Conservation (phyloP, 441 rosid genomes). For the Croton laevigatus region DNA sequence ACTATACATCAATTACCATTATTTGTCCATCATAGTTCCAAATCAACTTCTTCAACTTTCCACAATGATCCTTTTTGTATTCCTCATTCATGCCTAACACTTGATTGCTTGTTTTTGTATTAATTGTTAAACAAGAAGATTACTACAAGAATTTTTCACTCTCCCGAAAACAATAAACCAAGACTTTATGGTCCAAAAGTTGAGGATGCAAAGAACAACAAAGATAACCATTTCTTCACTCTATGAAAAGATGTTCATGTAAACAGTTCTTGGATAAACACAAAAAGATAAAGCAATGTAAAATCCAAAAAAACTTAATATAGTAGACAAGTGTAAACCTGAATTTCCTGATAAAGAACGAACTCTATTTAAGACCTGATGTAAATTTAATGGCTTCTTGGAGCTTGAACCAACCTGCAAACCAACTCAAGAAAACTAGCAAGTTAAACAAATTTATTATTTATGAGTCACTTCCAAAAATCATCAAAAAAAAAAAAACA, state of each 20-base stretch:
- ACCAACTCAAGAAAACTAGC: slow-evolving; percentile 13
- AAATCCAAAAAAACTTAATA: not conserved
- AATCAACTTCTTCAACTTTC: not conserved
- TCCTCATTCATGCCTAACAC: not conserved
- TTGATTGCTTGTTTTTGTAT: not conserved
- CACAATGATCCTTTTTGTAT: not conserved
- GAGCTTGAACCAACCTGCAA: slow-evolving; percentile 82
- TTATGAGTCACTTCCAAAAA: not conserved
- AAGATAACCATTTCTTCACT: not conserved
- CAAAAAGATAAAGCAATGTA: not conserved
- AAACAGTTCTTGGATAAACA: not conserved
- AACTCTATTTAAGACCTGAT: slow-evolving; percentile 57
- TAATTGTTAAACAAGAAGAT: not conserved
- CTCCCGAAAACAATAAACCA: not conserved
- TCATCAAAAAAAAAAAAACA: not conserved
- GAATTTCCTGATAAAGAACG: slow-evolving; percentile 57
- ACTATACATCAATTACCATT: not conserved
- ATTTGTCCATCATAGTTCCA: not conserved
- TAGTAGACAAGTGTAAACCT: slow-evolving; percentile 31
- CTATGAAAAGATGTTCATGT: not conserved
- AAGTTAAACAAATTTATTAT: not conserved
- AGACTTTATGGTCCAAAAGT: not conserved
- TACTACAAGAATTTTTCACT: not conserved
- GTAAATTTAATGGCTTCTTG: slow-evolving; percentile 44
- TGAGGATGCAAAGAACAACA: not conserved